Percentiles rank a stretch among this genome's conserved stretches.
These are phyloP conservation scores for Westerdykella sp. DNA, from an alignment of 2,329 filamentous ascomycete genomes.

Conservation along the genomic window DNA sequence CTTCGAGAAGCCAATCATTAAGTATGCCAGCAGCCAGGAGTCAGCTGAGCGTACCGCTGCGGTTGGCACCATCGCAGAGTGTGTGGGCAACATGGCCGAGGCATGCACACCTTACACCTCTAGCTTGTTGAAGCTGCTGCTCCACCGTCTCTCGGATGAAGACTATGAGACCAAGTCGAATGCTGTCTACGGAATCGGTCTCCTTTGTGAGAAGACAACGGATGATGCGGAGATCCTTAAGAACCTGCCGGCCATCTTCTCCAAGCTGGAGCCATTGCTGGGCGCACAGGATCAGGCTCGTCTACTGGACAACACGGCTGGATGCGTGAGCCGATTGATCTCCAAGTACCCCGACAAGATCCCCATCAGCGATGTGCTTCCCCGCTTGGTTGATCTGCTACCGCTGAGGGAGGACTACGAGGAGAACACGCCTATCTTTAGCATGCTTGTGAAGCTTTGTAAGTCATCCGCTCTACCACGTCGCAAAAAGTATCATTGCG, in stretches of 20 bases:
- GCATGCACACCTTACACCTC: slow-evolving; percentile 77
- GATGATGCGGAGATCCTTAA: slow-evolving; percentile 68
- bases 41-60: slow-evolving; percentile 81
- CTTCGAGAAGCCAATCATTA: slow-evolving; percentile 86
- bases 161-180: slow-evolving; percentile 92
- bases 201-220: slow-evolving; percentile 75
- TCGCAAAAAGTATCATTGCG: neutral
- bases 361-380: slow-evolving; percentile 74
- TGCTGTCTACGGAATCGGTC: slow-evolving; percentile 82
- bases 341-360: slow-evolving; percentile 77
- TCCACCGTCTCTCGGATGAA: slow-evolving; percentile 83
- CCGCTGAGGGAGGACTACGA: slow-evolving; percentile 91
- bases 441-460: slow-evolving; percentile 84
- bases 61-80: slow-evolving; percentile 87
- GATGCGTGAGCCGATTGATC: slow-evolving; percentile 89
- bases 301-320: slow-evolving; percentile 86
- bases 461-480: slow-evolving; percentile 32
- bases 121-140: slow-evolving; percentile 68
- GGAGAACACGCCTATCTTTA: slow-evolving; percentile 91
- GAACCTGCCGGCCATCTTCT: slow-evolving; percentile 69
- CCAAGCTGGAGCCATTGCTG: slow-evolving; percentile 80
- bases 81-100: slow-evolving; percentile 73
- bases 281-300: slow-evolving; percentile 71
- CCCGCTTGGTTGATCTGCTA: slow-evolving; percentile 68
- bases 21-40: slow-evolving; percentile 80